phyloP scores from a whole-genome alignment of 768 basidiomycete species.

The Mycena haematopus region DNA sequence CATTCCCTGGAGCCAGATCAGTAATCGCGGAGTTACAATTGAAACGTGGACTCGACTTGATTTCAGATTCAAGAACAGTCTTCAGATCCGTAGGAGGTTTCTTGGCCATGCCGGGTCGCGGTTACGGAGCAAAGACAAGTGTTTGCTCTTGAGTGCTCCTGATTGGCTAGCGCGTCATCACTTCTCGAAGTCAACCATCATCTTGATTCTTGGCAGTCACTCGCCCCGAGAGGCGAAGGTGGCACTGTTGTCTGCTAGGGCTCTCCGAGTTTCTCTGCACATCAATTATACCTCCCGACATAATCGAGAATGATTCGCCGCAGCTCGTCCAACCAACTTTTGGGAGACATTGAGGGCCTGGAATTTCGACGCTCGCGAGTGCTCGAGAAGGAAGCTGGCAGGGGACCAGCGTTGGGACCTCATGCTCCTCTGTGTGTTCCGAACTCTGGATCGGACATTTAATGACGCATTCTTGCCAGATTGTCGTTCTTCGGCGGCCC shows the following conservation, averaged over 20 bases:
- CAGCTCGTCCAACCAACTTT: too few species aligned
- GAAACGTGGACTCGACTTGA: slow-evolving; percentile 53
- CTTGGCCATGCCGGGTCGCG: slow-evolving; percentile 6
- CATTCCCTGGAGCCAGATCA: slow-evolving; percentile 58
- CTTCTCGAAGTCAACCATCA: too few species aligned
- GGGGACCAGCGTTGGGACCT: slow-evolving; percentile 1
- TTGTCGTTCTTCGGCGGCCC: slow-evolving; percentile 9
- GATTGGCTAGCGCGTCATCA: neutral
- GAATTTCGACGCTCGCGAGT: slow-evolving; percentile 27
- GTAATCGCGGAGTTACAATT: neutral
- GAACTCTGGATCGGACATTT: neutral
- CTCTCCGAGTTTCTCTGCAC: too few species aligned
- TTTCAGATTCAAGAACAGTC: slow-evolving; percentile 62
- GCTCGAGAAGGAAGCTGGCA: slow-evolving; percentile 13
- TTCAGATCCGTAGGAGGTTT: slow-evolving; percentile 57
- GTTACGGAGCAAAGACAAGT: neutral
- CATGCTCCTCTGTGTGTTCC: slow-evolving; percentile 9
- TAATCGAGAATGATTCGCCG: too few species aligned
- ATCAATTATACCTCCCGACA: too few species aligned
- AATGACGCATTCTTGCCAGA: neutral
- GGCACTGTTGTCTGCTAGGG: too few species aligned
- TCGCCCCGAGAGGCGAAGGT: too few species aligned
- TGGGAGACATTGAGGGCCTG: too few species aligned
- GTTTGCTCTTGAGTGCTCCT: neutral
- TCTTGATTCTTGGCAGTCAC: too few species aligned